Evolutionary conservation across 106 monocot genomes (phyloP).

Genomic region (Alisma plantagoaquatica): DNA sequence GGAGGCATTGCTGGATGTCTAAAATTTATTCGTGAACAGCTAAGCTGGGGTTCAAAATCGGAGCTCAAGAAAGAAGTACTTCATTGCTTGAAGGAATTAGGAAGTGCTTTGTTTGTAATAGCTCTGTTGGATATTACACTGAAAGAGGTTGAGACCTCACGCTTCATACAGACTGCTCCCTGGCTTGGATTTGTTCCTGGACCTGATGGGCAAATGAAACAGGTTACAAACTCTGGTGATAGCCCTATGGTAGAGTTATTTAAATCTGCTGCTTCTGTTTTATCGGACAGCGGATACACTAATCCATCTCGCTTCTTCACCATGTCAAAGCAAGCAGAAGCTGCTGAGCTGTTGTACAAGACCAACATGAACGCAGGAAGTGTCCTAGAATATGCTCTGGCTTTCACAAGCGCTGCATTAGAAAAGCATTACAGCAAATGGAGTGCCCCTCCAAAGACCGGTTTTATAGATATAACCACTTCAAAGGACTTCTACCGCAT

Average conservation of each 20-base stretch:
- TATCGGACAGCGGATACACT: constrained; percentile 34
- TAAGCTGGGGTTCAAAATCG: constrained; percentile 69
- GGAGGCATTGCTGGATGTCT: constrained; percentile 85
- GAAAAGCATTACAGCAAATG: constrained; percentile 89
- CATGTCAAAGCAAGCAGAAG: constrained; percentile 97
- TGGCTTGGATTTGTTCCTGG: constrained; percentile 75
- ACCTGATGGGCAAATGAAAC: constrained; percentile 60
- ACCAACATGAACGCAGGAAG: constrained; percentile 65
- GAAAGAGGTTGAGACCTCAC: constrained; percentile 62
- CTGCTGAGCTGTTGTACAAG: constrained; percentile 80
- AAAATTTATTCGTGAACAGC: constrained; percentile 72
- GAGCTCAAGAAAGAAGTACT: constrained; percentile 82
- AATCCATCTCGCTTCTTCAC: constrained; percentile 56
- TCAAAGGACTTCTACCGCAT: constrained; percentile 97
- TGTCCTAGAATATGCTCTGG: constrained; percentile 92
- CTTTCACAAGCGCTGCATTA: constrained; percentile 91
- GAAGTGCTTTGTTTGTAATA: constrained; percentile 76
- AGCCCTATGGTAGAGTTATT: constrained; percentile 62
- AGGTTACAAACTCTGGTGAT: constrained; percentile 22
- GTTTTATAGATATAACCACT: constrained; percentile 91
- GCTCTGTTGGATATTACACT: constrained; percentile 83
- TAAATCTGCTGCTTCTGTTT: constrained; percentile 42
- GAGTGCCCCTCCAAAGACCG: constrained; percentile 91
- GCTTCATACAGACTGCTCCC: constrained; percentile 84
- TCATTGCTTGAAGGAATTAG: constrained; percentile 78